These are phyloP conservation scores for Trichopus zeylanicus DNA, from an alignment of 116 monocot species.

Conservation along the genomic window DNA sequence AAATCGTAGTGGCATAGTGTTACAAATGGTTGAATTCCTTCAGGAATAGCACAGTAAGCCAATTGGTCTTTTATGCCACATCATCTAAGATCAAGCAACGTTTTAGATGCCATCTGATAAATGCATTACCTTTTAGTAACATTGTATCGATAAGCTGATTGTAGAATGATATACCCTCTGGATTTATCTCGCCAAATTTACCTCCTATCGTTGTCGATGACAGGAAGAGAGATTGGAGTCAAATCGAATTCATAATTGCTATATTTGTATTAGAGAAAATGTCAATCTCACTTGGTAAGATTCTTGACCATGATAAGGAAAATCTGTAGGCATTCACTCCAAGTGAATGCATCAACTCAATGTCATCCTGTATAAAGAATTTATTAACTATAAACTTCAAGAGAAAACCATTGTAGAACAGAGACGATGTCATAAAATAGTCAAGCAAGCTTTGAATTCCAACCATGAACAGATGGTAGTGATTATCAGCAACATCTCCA, in stretches of 20 bases:
- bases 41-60: not conserved
- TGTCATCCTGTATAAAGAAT: not conserved
- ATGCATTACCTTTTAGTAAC: constrained; percentile 33
- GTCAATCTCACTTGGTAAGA: too few relatives aligned
- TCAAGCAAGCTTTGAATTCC: too few relatives aligned
- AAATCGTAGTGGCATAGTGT: constrained; percentile 42
- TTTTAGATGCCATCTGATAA: too few relatives aligned
- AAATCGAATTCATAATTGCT: too few relatives aligned
- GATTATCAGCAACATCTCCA: constrained; percentile 64
- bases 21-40: constrained; percentile 61
- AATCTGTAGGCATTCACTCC: not conserved
- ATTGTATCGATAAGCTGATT: constrained; percentile 32
- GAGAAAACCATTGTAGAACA: too few relatives aligned
- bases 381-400: not conserved
- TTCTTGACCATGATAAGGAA: too few relatives aligned
- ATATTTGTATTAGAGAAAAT: too few relatives aligned
- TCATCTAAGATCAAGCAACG: too few relatives aligned
- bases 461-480: constrained; percentile 59
- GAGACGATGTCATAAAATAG: too few relatives aligned
- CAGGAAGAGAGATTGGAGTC: too few relatives aligned
- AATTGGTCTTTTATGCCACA: too few relatives aligned
- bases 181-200: constrained; percentile 34
- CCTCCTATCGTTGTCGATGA: too few relatives aligned
- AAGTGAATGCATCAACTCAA: not conserved
- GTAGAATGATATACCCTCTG: constrained; percentile 35